phyloP scores from a whole-genome alignment of 495 filamentous ascomycete genomes.

The Hyaloscypha bicolor region DNA sequence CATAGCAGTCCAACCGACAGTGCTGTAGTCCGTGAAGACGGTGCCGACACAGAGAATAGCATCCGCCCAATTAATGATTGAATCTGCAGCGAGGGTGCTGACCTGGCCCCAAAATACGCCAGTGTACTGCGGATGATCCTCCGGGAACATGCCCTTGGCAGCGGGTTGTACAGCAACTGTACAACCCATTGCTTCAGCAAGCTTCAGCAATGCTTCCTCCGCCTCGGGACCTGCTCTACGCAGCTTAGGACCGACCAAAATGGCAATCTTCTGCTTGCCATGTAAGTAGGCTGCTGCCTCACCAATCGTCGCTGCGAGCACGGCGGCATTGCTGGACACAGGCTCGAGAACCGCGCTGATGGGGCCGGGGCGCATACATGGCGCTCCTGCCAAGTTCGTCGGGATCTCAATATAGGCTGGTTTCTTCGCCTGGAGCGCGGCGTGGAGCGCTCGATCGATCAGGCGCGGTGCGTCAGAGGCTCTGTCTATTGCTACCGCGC shows the following conservation, averaged over 20 bases:
- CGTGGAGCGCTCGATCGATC: conserved; percentile 4
- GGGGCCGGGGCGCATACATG: neutral
- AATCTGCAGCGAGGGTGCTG: neutral
- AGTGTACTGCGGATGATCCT: conserved; percentile 1
- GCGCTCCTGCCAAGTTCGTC: neutral
- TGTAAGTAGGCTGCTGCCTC: neutral
- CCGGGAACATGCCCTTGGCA: neutral
- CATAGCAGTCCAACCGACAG: conserved; percentile 4
- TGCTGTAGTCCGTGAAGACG: conserved; percentile 6
- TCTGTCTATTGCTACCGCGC: conserved; percentile 29
- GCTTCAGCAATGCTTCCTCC: neutral
- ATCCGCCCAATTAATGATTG: neutral
- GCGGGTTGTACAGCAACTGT: neutral
- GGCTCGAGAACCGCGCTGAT: neutral
- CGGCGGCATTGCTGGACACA: neutral
- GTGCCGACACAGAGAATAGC: neutral
- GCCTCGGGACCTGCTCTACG: neutral
- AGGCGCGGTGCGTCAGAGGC: neutral
- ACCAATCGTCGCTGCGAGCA: neutral
- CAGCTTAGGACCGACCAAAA: neutral
- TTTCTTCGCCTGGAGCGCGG: neutral
- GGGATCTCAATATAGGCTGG: conserved; percentile 13
- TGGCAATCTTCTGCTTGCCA: neutral
- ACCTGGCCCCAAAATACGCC: conserved; percentile 3
- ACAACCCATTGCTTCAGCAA: neutral